These are phyloP conservation scores for Aspergillus sp. DNA, from an alignment of 2,329 filamentous ascomycete species.

Conservation along the genomic window DNA sequence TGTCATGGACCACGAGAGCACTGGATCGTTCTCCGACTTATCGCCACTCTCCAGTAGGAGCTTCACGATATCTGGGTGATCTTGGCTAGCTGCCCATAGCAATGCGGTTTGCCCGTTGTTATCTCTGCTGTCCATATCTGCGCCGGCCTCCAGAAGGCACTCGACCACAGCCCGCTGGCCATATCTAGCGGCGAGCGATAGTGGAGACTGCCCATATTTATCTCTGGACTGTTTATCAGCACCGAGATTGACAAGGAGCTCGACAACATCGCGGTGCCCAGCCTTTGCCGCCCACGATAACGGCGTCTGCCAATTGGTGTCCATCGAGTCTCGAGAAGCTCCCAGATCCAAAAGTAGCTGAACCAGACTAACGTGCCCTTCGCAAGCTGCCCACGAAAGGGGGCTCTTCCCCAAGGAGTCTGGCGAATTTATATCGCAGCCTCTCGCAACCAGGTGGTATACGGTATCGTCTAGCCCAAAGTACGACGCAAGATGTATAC, in stretches of 20 bases:
- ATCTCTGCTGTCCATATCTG: background rate
- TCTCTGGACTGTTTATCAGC: conserved; percentile 10
- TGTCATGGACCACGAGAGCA: background rate
- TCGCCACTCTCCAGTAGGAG: background rate
- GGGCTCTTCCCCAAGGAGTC: background rate
- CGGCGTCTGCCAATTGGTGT: background rate
- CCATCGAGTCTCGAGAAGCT: background rate
- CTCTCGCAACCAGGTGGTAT: background rate
- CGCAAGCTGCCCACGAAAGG: background rate
- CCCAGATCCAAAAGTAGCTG: background rate
- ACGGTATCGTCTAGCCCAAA: conserved; percentile 4
- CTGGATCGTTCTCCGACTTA: background rate
- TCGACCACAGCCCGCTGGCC: background rate
- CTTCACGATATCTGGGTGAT: background rate
- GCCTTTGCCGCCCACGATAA: conserved; percentile 2
- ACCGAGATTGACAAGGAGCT: conserved; percentile 12
- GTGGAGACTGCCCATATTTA: conserved; percentile 7
- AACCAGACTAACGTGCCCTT: background rate
- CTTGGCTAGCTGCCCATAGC: background rate
- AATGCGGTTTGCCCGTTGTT: background rate
- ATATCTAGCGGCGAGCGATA: conserved; percentile 4
- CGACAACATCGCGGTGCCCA: background rate
- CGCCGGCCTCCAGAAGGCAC: background rate
- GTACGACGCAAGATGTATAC: conserved; percentile 9
- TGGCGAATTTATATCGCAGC: background rate